Conservation (phyloP, 2,329 filamentous ascomycete genomes). For the Sporothrix humicola region DNA sequence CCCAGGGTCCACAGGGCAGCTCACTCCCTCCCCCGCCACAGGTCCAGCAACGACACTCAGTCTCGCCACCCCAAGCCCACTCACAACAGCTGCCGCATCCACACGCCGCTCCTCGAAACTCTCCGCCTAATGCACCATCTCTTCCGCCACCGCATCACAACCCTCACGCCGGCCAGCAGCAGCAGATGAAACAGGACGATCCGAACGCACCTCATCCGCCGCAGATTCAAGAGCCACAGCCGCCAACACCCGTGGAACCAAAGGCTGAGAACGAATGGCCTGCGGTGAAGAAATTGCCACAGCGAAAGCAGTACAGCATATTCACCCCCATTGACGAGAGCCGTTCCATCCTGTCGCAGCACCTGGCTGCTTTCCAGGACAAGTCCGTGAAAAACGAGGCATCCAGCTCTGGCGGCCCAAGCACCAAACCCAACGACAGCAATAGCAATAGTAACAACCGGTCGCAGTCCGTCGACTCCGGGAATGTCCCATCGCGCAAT, state of each 20-base stretch:
- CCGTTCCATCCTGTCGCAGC: constrained; percentile 83
- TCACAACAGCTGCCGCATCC: constrained; percentile 54
- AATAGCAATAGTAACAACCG: constrained; percentile 47
- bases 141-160: constrained; percentile 50
- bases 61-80: constrained; percentile 64
- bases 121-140: constrained; percentile 49
- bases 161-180: constrained; percentile 44
- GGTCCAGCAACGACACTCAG: constrained; percentile 57
- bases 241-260: constrained; percentile 54
- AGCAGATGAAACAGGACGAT: constrained; percentile 31
- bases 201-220: constrained; percentile 22
- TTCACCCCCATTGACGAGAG: constrained; percentile 97
- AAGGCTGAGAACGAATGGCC: constrained; percentile 43
- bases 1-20: constrained; percentile 55
- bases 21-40: constrained; percentile 52
- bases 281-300: constrained; percentile 68
- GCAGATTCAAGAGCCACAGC: constrained; percentile 55
- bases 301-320: constrained; percentile 86
- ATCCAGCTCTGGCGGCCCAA: constrained; percentile 30
- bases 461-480: constrained; percentile 69
- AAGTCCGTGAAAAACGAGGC: constrained; percentile 54
- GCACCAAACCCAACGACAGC: constrained; percentile 18
- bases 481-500: constrained; percentile 24
- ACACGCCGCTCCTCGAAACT: constrained; percentile 59
- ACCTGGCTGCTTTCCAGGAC: constrained; percentile 71